Percentiles rank a stretch among this genome's conserved stretches.
Conservation (phyloP, 2,329 filamentous ascomycete species). For the Aspergillus costaricaensis region DNA sequence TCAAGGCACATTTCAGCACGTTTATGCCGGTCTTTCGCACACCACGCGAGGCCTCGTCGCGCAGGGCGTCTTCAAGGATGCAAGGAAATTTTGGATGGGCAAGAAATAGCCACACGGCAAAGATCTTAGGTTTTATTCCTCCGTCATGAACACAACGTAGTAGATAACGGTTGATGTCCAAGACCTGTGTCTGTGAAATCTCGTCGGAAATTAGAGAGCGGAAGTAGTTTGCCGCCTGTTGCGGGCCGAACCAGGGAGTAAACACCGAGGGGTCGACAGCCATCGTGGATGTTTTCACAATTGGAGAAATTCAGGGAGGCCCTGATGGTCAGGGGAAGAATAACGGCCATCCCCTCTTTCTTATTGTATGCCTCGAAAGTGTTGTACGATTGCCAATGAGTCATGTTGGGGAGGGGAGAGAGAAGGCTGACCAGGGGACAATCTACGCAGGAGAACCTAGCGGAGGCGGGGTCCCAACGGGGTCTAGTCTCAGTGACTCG, state of each 20-base stretch:
- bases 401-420: no score
- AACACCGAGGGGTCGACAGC: neutral
- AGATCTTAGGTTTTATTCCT: neutral
- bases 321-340: no score
- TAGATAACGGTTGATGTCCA: neutral
- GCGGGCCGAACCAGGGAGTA: conserved; percentile 5
- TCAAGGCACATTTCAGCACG: neutral
- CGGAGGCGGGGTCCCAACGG: no score
- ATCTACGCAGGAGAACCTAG: no score
- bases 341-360: no score
- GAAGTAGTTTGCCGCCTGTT: conserved; percentile 1
- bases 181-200: neutral
- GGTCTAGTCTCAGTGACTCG: no score
- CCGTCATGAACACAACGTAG: neutral
- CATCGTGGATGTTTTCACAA: no score
- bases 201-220: neutral
- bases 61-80: neutral
- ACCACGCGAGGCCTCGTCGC: neutral
- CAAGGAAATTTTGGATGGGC: neutral
- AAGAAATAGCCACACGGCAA: neutral
- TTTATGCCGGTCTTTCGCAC: neutral
- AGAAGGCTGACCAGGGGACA: no score
- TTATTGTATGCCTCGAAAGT: no score
- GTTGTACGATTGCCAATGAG: no score
- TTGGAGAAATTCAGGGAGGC: no score